A percentile compares a stretch with the other conserved stretches of the same genome.
Conservation (phyloP, 352 stramenopile genomes). For the Globisporangium nodosum region DNA sequence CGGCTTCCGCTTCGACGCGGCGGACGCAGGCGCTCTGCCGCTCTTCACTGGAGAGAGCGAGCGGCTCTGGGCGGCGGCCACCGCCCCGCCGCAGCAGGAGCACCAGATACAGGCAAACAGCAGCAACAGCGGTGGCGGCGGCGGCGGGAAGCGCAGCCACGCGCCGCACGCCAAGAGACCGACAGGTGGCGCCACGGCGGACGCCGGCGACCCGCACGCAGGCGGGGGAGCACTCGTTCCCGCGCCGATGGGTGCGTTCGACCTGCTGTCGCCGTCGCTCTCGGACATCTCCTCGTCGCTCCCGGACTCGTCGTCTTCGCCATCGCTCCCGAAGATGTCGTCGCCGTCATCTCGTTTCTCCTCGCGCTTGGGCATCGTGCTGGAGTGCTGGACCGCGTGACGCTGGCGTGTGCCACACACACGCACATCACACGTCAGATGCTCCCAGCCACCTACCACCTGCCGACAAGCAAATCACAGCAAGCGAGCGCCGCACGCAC, state of each 20-base stretch:
- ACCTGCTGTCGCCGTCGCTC: constrained; percentile 12
- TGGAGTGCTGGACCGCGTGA: no score
- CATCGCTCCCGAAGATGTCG: no score
- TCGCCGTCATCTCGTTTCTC: no score
- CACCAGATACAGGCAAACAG: constrained; percentile 3
- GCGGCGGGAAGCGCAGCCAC: constrained; percentile 5
- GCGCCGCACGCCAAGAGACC: background rate
- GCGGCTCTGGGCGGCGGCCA: constrained; percentile 21
- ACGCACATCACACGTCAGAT: no score
- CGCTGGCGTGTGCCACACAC: no score
- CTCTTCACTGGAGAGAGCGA: constrained; percentile 14
- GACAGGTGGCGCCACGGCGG: background rate
- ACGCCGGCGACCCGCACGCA: constrained; percentile 1
- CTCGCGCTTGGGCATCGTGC: no score
- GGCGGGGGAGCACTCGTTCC: background rate
- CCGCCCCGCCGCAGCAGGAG: background rate
- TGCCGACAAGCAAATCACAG: no score
- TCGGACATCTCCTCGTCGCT: no score
- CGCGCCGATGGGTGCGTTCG: constrained; percentile 49
- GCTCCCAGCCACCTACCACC: no score
- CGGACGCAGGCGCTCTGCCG: constrained; percentile 6
- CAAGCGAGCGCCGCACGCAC: no score
- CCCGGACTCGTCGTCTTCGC: no score
- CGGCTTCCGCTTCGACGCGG: constrained; percentile 16
- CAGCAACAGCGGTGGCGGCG: constrained; percentile 1